Evolutionary conservation across 345 rosid genomes (phyloP).

Genomic region (Citrus reticulata): DNA sequence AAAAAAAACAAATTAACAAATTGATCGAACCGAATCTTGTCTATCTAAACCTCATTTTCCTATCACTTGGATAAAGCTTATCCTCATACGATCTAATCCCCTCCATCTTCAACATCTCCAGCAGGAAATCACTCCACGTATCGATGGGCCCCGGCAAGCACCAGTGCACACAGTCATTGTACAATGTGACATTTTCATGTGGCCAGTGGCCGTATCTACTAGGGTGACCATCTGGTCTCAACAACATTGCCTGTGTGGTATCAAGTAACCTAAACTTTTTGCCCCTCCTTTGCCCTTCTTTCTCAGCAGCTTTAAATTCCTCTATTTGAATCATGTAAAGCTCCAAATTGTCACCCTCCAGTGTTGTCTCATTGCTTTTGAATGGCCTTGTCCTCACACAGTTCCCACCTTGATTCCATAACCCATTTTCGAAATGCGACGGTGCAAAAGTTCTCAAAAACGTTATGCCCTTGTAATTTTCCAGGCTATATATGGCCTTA

Average conservation of each 20-base stretch:
- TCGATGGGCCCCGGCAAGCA: conserved; percentile 96
- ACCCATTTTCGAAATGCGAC: conserved; percentile 71
- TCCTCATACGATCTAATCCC: conserved; percentile 19
- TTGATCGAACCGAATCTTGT: neutral
- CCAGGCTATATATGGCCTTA: conserved; percentile 43
- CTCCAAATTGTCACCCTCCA: conserved; percentile 47
- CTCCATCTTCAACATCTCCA: conserved; percentile 82
- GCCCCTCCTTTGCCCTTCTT: conserved; percentile 50
- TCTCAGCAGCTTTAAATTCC: conserved; percentile 58
- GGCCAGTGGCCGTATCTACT: conserved; percentile 64
- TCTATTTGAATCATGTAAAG: conserved; percentile 68
- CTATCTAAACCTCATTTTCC: neutral
- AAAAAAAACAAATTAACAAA: neutral
- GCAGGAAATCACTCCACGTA: conserved; percentile 69
- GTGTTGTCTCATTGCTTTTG: conserved; percentile 43
- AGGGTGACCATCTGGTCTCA: conserved; percentile 89
- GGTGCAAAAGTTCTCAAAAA: conserved; percentile 71
- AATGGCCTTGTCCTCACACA: conserved; percentile 60
- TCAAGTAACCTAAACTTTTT: conserved; percentile 56
- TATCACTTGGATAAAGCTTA: neutral
- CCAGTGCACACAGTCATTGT: conserved; percentile 93
- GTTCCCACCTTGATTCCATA: conserved; percentile 81
- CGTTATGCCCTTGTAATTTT: conserved; percentile 58
- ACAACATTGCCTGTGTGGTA: conserved; percentile 48
- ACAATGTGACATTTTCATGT: conserved; percentile 57